Conservation (phyloP, 176 grass and related monocot genomes). For the Eragrostis nindensis region DNA sequence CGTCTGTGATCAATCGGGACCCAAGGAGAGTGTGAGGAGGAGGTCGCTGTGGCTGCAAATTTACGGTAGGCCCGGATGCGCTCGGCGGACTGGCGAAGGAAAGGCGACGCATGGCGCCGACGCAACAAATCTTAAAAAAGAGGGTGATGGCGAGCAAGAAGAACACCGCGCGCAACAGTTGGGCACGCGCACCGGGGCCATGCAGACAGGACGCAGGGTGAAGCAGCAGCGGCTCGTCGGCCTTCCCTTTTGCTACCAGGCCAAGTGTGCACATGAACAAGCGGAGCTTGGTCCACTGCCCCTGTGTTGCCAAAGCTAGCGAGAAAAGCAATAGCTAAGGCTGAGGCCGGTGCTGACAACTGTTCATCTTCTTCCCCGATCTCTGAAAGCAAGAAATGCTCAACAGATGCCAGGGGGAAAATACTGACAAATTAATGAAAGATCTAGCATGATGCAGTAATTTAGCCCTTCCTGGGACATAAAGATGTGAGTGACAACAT, state of each 20-base stretch:
- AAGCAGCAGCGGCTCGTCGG: constrained; percentile 40
- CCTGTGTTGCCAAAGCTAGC: constrained; percentile 38
- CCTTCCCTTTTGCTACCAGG: constrained; percentile 44
- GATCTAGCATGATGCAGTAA: not conserved
- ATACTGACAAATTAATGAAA: not conserved
- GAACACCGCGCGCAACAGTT: constrained; percentile 25
- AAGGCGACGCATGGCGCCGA: constrained; percentile 20
- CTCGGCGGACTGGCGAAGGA: not conserved
- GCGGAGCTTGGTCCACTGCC: constrained; percentile 31
- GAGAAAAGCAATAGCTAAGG: constrained; percentile 14
- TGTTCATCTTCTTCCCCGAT: constrained; percentile 54
- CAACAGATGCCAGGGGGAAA: not conserved
- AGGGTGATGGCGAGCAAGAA: constrained; percentile 6
- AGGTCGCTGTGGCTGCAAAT: constrained; percentile 5
- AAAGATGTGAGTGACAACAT: not conserved
- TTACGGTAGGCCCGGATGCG: constrained; percentile 23
- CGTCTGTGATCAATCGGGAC: constrained; percentile 34
- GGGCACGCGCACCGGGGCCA: constrained; percentile 1
- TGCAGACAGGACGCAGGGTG: not conserved
- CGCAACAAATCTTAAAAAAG: not conserved
- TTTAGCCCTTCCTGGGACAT: not conserved
- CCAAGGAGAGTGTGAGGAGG: not conserved
- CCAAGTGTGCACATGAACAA: constrained; percentile 29
- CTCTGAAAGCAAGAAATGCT: constrained; percentile 1
- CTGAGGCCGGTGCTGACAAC: not conserved